Base-by-base conservation (phyloP, 805 yeast genomes). In the Metschnikowia cubensis region DNA sequence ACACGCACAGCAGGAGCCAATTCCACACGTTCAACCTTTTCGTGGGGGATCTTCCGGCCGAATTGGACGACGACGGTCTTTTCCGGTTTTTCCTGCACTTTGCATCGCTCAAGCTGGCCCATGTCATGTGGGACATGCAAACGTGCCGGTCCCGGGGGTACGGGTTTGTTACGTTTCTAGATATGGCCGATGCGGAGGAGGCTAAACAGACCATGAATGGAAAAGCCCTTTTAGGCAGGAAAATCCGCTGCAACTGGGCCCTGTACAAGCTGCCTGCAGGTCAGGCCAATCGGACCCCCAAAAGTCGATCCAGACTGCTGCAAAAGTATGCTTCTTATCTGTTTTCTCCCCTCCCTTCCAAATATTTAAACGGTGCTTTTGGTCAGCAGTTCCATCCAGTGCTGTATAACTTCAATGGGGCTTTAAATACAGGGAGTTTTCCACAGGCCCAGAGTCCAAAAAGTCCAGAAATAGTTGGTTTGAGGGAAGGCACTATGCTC, bases 101-200 rank as follows among this genome's bases (percentile, higher is more conserved):
- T 65, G 72, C 74, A 15, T 78, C 89, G 1, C 71, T 87, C 59
- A 71, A 81, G 42, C 94, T 87, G 65, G 96, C 96, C 11, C 90
- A 89, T 59, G 96, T 89, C 32, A 90, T 89, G 96, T 89, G 97
- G 96, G 96, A 90, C 65, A 88, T 89, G 95, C 91, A 87, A 65
- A 85, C 94, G 22, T 94, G 95, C 39, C 77, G 96, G 63, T 88
- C 96, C 2, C 77, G 96, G 69, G 96, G 96, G 35, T 89, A 89
- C 63, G 96, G 97, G 2, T 89, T 90, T 67, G 94, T 89, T 11
- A 84, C 92, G 1, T 90, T 90, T 61, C 66, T 72, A 25, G 79
- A 77, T 22, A 80, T 76, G 54, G 68, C 72, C 17, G 92, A 88
- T 56, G 96, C 96, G 2, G 89, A 85, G 59, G 67, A 65, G 46